A percentile compares a stretch with the other conserved stretches of the same genome.
phyloP scores from a whole-genome alignment of 352 stramenopile genomes.

The Pythium monospermum region DNA sequence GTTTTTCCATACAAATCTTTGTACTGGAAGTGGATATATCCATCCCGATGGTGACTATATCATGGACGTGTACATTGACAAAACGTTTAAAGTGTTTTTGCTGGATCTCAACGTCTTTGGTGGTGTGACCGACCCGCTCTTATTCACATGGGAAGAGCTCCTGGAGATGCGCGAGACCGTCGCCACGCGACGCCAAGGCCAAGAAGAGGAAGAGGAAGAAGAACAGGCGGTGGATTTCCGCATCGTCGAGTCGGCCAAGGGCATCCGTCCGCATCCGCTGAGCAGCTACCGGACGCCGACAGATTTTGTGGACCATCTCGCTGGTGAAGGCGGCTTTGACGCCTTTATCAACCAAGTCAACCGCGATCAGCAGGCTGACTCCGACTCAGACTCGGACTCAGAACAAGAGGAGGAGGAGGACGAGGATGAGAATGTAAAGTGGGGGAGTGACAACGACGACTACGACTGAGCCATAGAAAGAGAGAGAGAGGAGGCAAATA shows the following conservation, averaged over 20 bases:
- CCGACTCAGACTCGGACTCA: conserved; percentile 17
- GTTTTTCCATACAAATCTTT: too few species aligned
- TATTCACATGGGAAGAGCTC: conserved; percentile 92
- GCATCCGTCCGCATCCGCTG: conserved; percentile 59
- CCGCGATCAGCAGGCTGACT: conserved; percentile 46
- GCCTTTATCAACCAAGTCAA: conserved; percentile 82
- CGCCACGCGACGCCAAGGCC: conserved; percentile 13
- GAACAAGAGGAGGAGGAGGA: conserved; percentile 19
- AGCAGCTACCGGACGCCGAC: conserved; percentile 81
- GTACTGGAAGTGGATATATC: too few species aligned
- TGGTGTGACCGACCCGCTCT: conserved; percentile 86
- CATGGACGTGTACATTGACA: conserved; percentile 95
- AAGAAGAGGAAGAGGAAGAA: conserved; percentile 18
- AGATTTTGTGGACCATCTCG: conserved; percentile 78
- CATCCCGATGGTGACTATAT: conserved; percentile 79
- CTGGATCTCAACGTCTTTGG: conserved; percentile 96
- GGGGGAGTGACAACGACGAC: conserved; percentile 29
- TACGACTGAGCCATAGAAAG: conserved; percentile 18
- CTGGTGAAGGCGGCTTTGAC: conserved; percentile 63
- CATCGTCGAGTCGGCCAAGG: conserved; percentile 60
- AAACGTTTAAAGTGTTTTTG: conserved; percentile 87
- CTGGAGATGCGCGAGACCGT: conserved; percentile 25
- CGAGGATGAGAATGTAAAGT: conserved; percentile 23
- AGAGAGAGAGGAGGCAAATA: background rate
- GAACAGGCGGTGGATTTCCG: conserved; percentile 73